Conservation (phyloP, 2,329 filamentous ascomycete species). For the Sporothrix humicola region DNA sequence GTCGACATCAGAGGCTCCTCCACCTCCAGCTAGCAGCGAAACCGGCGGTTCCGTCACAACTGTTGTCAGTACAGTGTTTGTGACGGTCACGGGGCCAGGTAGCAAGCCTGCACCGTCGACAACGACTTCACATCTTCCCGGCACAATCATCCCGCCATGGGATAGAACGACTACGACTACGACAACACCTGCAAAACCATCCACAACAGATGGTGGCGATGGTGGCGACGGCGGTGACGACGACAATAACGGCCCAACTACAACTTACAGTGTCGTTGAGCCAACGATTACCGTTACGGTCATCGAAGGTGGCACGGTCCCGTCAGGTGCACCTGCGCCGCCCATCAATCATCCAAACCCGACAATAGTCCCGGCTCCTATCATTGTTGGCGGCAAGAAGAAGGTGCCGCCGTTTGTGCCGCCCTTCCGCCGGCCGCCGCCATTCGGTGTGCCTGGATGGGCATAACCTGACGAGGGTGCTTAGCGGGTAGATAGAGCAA, state of each 20-base stretch:
- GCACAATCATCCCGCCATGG: not conserved
- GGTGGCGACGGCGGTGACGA: not conserved
- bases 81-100: not conserved
- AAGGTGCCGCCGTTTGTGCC: constrained; percentile 4
- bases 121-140: not conserved
- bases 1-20: not conserved
- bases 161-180: not conserved
- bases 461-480: too few species aligned
- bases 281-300: constrained; percentile 23
- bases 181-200: not conserved
- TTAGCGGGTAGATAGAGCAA: too few species aligned
- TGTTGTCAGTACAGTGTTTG: constrained; percentile 21
- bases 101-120: not conserved
- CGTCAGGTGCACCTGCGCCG: not conserved
- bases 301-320: constrained; percentile 12
- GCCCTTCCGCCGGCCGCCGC: constrained; percentile 3
- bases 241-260: too few species aligned
- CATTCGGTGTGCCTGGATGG: not conserved
- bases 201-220: not conserved
- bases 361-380: too few species aligned
- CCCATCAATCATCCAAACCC: not conserved
- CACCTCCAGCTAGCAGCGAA: not conserved
- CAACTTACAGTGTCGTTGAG: not conserved
- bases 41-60: not conserved
- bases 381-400: not conserved